A percentile compares a stretch with the other conserved stretches of the same genome.
Conservation (phyloP, 2,329 filamentous ascomycete species). For the Pseudocercospora crystallina region DNA sequence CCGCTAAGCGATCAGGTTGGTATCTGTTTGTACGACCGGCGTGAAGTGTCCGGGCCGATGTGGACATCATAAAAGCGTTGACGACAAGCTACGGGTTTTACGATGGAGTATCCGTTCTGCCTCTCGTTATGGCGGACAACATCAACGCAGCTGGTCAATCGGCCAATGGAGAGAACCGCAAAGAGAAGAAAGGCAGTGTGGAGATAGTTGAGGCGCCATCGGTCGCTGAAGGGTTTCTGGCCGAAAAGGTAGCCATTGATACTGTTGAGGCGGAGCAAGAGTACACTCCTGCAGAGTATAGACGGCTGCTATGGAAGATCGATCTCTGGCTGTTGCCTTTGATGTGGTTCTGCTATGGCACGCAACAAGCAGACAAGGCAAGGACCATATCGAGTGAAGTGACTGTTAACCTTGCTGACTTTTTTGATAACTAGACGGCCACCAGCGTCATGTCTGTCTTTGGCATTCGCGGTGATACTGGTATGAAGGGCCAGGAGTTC, state of each 20-base stretch:
- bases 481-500: conserved; percentile 14
- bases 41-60: too few relatives aligned
- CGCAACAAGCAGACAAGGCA: conserved; percentile 46
- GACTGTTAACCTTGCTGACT: too few relatives aligned
- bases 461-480: conserved; percentile 7
- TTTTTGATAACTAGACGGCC: conserved; percentile 23
- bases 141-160: too few relatives aligned
- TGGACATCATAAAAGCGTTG: too few relatives aligned
- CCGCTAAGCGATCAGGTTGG: too few relatives aligned
- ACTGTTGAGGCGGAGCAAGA: conserved; percentile 10
- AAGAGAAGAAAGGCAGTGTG: neutral
- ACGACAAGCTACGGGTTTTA: too few relatives aligned
- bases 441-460: conserved; percentile 14
- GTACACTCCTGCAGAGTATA: conserved; percentile 6
- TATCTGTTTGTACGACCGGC: too few relatives aligned
- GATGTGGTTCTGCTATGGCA: conserved; percentile 50
- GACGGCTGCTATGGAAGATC: conserved; percentile 33
- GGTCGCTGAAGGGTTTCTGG: conserved; percentile 1
- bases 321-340: conserved; percentile 45
- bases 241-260: conserved; percentile 9
- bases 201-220: conserved; percentile 2
- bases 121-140: too few relatives aligned
- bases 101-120: too few relatives aligned
- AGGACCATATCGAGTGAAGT: too few relatives aligned
- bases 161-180: too few relatives aligned